These are phyloP conservation scores for Quercus bicolor DNA, from an alignment of 306 rosid genomes.

Conservation along the genomic window DNA sequence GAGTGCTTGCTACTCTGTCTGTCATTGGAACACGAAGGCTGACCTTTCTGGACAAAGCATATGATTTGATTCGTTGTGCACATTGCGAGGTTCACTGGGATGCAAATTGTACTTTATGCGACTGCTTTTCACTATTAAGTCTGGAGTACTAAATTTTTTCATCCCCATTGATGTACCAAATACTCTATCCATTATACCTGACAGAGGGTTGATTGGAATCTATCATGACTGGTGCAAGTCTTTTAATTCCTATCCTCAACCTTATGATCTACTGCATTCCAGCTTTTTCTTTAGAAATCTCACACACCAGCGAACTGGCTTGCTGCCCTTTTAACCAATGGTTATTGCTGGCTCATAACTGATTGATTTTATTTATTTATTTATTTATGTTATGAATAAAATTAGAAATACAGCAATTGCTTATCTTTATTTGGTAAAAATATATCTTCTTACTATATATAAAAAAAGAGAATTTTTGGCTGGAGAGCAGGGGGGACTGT, in stretches of 20 bases:
- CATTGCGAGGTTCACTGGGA: conserved; percentile 98
- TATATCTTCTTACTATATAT: no score
- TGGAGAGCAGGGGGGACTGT: no score
- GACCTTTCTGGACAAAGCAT: conserved; percentile 66
- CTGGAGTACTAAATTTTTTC: neutral
- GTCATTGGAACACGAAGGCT: conserved; percentile 90
- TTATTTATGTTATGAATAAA: neutral
- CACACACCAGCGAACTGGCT: conserved; percentile 2
- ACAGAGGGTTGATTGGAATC: conserved; percentile 83
- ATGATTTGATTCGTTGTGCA: conserved; percentile 90
- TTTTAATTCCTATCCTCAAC: conserved; percentile 81
- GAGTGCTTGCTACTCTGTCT: conserved; percentile 88
- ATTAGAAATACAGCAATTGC: neutral
- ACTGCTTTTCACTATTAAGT: conserved; percentile 5
- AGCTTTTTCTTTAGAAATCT: conserved; percentile 60
- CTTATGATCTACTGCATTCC: conserved; percentile 85
- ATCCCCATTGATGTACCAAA: conserved; percentile 30
- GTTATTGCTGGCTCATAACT: neutral
- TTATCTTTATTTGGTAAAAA: neutral
- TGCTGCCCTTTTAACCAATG: neutral
- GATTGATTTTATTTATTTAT: no score
- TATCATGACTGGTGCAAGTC: conserved; percentile 99
- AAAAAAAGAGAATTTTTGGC: no score
- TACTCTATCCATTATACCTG: conserved; percentile 63
- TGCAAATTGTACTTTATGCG: conserved; percentile 63